Percentiles rank a stretch among this genome's conserved stretches.
These are phyloP conservation scores for Moricandia moricandioides DNA, from an alignment of 345 rosid species.

Conservation along the genomic window DNA sequence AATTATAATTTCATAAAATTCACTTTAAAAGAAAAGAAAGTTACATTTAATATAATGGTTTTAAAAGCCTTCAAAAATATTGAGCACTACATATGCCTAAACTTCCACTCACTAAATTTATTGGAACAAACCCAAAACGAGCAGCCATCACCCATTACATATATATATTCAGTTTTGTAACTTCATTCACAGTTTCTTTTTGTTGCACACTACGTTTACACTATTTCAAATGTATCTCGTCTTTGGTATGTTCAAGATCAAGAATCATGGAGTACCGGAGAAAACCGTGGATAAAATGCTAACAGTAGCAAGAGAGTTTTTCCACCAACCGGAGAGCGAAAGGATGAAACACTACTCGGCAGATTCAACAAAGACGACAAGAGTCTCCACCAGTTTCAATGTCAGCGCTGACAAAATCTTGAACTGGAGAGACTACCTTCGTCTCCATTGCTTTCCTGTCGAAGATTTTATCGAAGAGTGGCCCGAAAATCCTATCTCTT, in stretches of 20 bases:
- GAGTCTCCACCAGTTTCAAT: conserved; percentile 79
- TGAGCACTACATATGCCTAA: too few species aligned
- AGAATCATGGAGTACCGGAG: conserved; percentile 63
- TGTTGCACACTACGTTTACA: neutral
- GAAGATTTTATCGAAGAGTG: conserved; percentile 57
- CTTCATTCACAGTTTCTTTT: too few species aligned
- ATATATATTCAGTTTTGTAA: too few species aligned
- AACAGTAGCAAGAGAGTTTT: conserved; percentile 50
- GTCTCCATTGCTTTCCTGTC: conserved; percentile 77
- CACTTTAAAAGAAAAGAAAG: too few species aligned
- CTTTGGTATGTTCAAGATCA: conserved; percentile 45
- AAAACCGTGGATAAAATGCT: conserved; percentile 37
- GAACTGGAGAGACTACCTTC: conserved; percentile 81
- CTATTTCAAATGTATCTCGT: neutral
- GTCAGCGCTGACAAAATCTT: conserved; percentile 55
- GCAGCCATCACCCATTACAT: too few species aligned
- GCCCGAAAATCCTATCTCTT: conserved; percentile 72
- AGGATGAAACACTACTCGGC: conserved; percentile 63
- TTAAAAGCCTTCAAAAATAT: too few species aligned
- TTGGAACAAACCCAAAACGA: too few species aligned
- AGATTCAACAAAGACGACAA: conserved; percentile 53
- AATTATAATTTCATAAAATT: too few species aligned
- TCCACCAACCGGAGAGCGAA: conserved; percentile 60
- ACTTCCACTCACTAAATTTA: too few species aligned
- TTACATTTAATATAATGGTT: too few species aligned